A percentile compares a stretch with the other conserved stretches of the same genome.
Conservation (phyloP, 768 basidiomycete genomes). For the Clavulina sp. region DNA sequence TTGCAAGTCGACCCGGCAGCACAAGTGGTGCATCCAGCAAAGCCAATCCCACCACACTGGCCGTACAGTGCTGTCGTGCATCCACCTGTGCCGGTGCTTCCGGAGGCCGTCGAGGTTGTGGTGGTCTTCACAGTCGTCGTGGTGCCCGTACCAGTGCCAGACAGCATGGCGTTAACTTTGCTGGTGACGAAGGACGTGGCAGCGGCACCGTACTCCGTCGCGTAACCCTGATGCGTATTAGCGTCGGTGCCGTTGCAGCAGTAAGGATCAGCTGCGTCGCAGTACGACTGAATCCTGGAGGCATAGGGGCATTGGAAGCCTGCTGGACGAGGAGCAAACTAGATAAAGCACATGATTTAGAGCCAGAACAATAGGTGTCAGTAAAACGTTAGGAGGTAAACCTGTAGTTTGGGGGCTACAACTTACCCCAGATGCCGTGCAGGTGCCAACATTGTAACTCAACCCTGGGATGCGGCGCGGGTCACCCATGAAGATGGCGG, state of each 20-base stretch:
- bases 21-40: too few species aligned
- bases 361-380: too few species aligned
- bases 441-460: too few species aligned
- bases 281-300: not conserved
- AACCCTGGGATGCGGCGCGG: too few species aligned
- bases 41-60: too few species aligned
- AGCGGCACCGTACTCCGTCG: slow-evolving; percentile 3
- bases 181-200: slow-evolving; percentile 4
- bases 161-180: slow-evolving; percentile 7
- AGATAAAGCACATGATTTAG: not conserved
- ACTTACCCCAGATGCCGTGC: too few species aligned
- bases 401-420: too few species aligned
- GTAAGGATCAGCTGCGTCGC: slow-evolving; percentile 4
- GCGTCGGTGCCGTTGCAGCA: slow-evolving; percentile 9
- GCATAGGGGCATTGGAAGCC: slow-evolving; percentile 1
- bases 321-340: slow-evolving; percentile 3
- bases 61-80: too few species aligned
- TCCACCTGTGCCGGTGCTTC: not conserved
- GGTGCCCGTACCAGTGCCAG: not conserved
- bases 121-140: not conserved
- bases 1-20: too few species aligned
- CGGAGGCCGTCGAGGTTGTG: not conserved
- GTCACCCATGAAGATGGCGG: too few species aligned
- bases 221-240: slow-evolving; percentile 7
- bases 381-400: too few species aligned